Evolutionary conservation across 2,329 filamentous ascomycete species (phyloP).

Genomic region (Coccinonectria pachysandricola): DNA sequence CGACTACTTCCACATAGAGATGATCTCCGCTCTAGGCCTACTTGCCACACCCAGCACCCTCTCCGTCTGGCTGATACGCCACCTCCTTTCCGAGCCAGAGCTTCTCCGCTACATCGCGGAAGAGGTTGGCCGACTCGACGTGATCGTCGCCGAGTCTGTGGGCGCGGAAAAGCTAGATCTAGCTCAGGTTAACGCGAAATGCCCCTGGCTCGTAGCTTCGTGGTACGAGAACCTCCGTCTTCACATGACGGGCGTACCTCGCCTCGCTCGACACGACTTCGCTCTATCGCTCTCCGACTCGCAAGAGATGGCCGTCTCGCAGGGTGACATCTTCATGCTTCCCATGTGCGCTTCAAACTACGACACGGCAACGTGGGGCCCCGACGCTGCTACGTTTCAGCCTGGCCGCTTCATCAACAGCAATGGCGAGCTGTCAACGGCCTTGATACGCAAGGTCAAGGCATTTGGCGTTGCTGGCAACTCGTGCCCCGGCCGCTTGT

Average conservation of each 20-base stretch:
- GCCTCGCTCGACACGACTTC: constrained; percentile 20
- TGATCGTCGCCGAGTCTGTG: constrained; percentile 4
- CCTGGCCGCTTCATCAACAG: constrained; percentile 19
- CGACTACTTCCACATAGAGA: constrained; percentile 23
- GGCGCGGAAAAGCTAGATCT: constrained; percentile 11
- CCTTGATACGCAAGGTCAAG: constrained; percentile 16
- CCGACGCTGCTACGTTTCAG: constrained; percentile 16
- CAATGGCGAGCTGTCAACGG: constrained; percentile 12
- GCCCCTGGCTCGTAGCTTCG: constrained; percentile 21
- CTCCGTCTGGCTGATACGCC: constrained; percentile 20
- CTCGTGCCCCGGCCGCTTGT: constrained; percentile 20
- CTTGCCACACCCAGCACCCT: constrained; percentile 22
- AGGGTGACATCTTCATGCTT: constrained; percentile 22
- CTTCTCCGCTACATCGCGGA: constrained; percentile 12
- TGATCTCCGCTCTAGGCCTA: constrained; percentile 22
- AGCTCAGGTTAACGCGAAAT: constrained; percentile 14
- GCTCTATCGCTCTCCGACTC: constrained; percentile 11
- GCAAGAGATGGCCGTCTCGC: constrained; percentile 11
- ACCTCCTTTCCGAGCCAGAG: constrained; percentile 13
- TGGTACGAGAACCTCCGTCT: constrained; percentile 23
- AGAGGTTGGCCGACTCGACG: constrained; percentile 13
- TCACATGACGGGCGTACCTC: constrained; percentile 22
- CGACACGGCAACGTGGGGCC: constrained; percentile 18
- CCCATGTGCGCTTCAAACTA: constrained; percentile 23
- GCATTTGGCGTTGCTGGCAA: constrained; percentile 24